Evolutionary conservation across 331 rosid genomes (phyloP).

Genomic region (Erythrophleum ivorense): DNA sequence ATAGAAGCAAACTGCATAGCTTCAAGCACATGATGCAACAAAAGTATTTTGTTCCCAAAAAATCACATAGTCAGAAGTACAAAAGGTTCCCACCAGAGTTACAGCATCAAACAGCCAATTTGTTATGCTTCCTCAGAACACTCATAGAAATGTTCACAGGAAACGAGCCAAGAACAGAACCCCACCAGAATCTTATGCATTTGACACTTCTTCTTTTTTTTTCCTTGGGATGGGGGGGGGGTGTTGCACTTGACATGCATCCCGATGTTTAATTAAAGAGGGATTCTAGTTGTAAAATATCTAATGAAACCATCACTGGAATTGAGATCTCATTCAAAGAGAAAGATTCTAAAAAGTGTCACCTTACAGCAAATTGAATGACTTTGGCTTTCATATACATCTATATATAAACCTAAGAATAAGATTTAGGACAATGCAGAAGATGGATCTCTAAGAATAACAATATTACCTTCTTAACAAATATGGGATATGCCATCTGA

Average conservation of each 20-base stretch:
- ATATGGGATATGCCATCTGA: conserved; percentile 20
- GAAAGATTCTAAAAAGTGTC: not conserved
- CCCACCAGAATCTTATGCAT: not conserved
- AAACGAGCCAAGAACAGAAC: not conserved
- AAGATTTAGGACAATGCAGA: not conserved
- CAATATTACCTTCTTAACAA: not conserved
- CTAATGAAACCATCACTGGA: too few relatives aligned
- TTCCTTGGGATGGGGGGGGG: not conserved
- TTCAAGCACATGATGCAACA: not conserved
- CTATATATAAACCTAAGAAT: not conserved
- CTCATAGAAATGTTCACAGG: not conserved
- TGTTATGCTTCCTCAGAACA: not conserved
- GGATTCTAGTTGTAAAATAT: too few relatives aligned
- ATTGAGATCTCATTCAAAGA: too few relatives aligned
- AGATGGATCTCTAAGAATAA: not conserved
- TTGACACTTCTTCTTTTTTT: not conserved
- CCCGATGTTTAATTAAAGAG: not conserved
- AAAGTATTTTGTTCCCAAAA: not conserved
- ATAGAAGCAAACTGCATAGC: not conserved
- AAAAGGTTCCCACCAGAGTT: not conserved
- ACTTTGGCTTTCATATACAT: not conserved
- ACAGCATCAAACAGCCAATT: not conserved
- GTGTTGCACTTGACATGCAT: not conserved
- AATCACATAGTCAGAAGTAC: not conserved
- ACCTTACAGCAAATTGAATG: not conserved